Evolutionary conservation across 169 alveolate genomes (phyloP), one percentile per base, ranked within the genome.

Genomic region (Cystoisospora suis): DNA sequence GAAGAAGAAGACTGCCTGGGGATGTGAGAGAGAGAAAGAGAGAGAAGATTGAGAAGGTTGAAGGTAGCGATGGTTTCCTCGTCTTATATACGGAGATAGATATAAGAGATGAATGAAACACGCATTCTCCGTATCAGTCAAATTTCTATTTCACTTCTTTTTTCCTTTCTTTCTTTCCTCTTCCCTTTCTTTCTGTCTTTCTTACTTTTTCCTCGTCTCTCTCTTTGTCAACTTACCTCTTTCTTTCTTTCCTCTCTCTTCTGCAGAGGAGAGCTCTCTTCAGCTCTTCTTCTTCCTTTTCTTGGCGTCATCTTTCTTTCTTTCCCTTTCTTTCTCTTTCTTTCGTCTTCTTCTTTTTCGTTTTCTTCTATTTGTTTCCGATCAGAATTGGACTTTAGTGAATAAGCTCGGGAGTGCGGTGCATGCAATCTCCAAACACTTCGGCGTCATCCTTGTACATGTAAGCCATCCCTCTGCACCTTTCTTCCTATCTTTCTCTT

Each of bases 381-480:
- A n/a, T 34, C 56, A 72, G 83, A 72, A 72, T 32, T 72, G 83
- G 83, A 27, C 83, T 9, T 53, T 72, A 29, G 83, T 72, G 56
- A 72, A 72, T 27, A 34, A 40, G 36, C 3, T 72, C 58, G 83
- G 83, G 32, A 38, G 83, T 38, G 83, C 83, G 6, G 38, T 72
- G 56, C 83, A 72, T 17, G 83, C 83, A 29, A 72, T 72, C 32
- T 32, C 83, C 7, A n/a, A 38, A 34, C 42, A 38, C 2, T 40
- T 27, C 56, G 83, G 53, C 83, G 83, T 72, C 83, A 23, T 72
- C 36, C 83, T 72, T 53, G 83, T 72, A 46, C 83, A 72, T 53
- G 83, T 72, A 72, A 38, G 83, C 17, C 56, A 12, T n/a, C n/a
- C n/a, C n/a, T n/a, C n/a, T n/a, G n/a, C n/a, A n/a, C n/a, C n/a